Evolutionary conservation across 2,329 filamentous ascomycete genomes (phyloP).

Genomic region (Diaporthe eres): DNA sequence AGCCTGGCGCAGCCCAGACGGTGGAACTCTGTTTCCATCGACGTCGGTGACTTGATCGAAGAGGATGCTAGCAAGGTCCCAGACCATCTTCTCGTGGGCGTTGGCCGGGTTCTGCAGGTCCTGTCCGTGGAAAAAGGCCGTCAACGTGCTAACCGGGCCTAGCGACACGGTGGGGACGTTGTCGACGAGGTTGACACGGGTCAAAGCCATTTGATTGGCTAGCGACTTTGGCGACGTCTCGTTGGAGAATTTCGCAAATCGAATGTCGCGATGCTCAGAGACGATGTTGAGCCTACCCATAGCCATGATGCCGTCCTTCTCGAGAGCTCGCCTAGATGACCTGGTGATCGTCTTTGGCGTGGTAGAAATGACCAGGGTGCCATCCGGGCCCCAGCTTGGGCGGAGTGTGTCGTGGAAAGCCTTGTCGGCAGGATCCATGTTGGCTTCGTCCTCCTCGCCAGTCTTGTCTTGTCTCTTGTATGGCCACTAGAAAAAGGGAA

Average conservation of each 20-base stretch:
- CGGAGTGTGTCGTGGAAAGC: conserved; percentile 81
- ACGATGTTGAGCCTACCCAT: conserved; percentile 71
- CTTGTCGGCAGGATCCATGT: conserved; percentile 75
- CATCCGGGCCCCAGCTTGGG: conserved; percentile 83
- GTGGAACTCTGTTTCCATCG: conserved; percentile 49
- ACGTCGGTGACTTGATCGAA: conserved; percentile 75
- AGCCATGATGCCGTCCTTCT: conserved; percentile 64
- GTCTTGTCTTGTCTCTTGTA: conserved; percentile 85
- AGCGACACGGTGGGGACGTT: conserved; percentile 73
- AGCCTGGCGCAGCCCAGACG: conserved; percentile 46
- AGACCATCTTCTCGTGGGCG: conserved; percentile 80
- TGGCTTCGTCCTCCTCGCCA: conserved; percentile 70
- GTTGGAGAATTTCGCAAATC: conserved; percentile 74
- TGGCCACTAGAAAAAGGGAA: conserved; percentile 78
- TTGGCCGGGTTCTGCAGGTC: conserved; percentile 48
- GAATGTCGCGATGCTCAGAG: conserved; percentile 74
- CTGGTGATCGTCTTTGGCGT: conserved; percentile 38
- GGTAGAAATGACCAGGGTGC: conserved; percentile 71
- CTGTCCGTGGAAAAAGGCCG: conserved; percentile 61
- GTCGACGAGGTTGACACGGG: conserved; percentile 66
- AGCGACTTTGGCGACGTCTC: conserved; percentile 70
- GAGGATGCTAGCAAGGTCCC: conserved; percentile 88
- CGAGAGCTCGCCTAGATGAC: conserved; percentile 41
- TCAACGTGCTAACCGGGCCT: conserved; percentile 61
- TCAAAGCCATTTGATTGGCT: conserved; percentile 67